These are phyloP conservation scores for Phascolomyces articulosus DNA, from an alignment of 371 early-diverging fungal species.

Conservation along the genomic window DNA sequence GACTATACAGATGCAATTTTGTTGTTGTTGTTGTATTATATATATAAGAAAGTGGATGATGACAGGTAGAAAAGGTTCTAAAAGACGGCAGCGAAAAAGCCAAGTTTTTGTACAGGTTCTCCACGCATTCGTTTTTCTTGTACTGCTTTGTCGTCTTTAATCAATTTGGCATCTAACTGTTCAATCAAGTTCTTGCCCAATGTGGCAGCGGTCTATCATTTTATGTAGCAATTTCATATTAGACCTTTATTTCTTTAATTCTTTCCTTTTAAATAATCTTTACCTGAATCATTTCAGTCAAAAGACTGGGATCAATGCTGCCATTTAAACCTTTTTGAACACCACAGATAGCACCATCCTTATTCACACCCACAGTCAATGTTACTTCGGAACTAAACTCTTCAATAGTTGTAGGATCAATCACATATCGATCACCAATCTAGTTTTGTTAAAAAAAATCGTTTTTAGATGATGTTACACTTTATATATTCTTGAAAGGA, in stretches of 20 bases:
- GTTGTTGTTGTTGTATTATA: too few relatives aligned
- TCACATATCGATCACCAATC: constrained; percentile 82
- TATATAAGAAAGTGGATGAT: too few relatives aligned
- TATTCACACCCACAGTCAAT: constrained; percentile 84
- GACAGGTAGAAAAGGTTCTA: too few relatives aligned
- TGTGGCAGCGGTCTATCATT: constrained; percentile 55
- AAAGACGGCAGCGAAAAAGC: constrained; percentile 65
- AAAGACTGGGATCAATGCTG: constrained; percentile 74
- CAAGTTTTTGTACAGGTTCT: constrained; percentile 56
- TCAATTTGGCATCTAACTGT: constrained; percentile 55
- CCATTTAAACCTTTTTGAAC: constrained; percentile 84
- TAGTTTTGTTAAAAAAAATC: constrained; percentile 21
- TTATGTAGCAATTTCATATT: background rate
- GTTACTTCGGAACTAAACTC: constrained; percentile 83
- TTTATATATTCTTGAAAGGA: too few relatives aligned
- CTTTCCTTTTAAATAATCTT: background rate
- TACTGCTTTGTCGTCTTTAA: constrained; percentile 50
- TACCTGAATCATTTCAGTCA: constrained; percentile 82
- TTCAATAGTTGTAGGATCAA: constrained; percentile 88
- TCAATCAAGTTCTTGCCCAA: constrained; percentile 62
- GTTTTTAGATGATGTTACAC: background rate
- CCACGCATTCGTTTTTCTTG: constrained; percentile 49
- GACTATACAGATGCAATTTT: too few relatives aligned
- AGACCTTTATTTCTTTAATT: background rate
- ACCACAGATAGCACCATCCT: constrained; percentile 77